phyloP scores from a whole-genome alignment of 495 filamentous ascomycete genomes.

The Talaromyces nanjingensis region DNA sequence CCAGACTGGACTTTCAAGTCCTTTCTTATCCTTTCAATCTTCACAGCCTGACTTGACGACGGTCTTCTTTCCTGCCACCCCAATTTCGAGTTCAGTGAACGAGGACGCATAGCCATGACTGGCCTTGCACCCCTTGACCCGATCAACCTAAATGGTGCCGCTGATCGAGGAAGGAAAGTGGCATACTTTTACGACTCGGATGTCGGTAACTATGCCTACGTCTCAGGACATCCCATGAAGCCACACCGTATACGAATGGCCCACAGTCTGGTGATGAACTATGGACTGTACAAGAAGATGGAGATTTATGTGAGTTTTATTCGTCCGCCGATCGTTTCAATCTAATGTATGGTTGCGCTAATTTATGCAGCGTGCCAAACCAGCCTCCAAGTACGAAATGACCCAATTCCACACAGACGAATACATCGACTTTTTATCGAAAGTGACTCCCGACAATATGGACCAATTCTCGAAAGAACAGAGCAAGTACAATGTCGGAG shows the following conservation, averaged over 20 bases:
- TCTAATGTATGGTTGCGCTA: slow-evolving; percentile 17
- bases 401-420: slow-evolving; percentile 99
- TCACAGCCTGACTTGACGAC: neutral
- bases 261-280: slow-evolving; percentile 98
- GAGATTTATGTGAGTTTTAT: slow-evolving; percentile 81
- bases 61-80: neutral
- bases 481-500: slow-evolving; percentile 93
- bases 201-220: slow-evolving; percentile 96
- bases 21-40: neutral
- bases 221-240: slow-evolving; percentile 98
- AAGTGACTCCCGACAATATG: slow-evolving; percentile 99
- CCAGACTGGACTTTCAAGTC: neutral
- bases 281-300: slow-evolving; percentile 96
- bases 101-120: slow-evolving; percentile 22
- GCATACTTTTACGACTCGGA: slow-evolving; percentile 98
- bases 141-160: slow-evolving; percentile 36
- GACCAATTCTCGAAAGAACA: slow-evolving; percentile 88
- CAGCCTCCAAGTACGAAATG: slow-evolving; percentile 93
- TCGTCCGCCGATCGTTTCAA: neutral
- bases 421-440: slow-evolving; percentile 95
- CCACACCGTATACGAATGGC: slow-evolving; percentile 96
- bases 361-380: slow-evolving; percentile 78
- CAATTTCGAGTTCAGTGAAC: neutral
- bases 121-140: slow-evolving; percentile 48
- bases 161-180: slow-evolving; percentile 63